These are phyloP conservation scores for Neonectria hederae DNA, from an alignment of 2,329 filamentous ascomycete species.

Conservation along the genomic window DNA sequence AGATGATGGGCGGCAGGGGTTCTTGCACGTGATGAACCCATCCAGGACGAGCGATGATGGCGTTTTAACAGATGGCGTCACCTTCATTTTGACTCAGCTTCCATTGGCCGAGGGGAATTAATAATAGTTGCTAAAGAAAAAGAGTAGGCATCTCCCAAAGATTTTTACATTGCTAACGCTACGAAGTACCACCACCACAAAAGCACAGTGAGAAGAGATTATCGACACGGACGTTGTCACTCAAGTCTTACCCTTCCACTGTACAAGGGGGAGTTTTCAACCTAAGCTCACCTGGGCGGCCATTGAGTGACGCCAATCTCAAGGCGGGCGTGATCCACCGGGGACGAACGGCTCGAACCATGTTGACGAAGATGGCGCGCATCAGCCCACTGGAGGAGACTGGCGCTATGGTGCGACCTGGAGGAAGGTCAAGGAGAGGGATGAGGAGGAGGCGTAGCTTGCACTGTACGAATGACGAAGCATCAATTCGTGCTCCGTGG, in stretches of 20 bases:
- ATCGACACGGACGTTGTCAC: background rate
- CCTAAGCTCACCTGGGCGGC: constrained; percentile 18
- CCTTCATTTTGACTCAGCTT: constrained; percentile 4
- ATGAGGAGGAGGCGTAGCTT: background rate
- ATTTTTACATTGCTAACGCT: background rate
- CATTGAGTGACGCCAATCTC: constrained; percentile 22
- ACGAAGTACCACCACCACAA: background rate
- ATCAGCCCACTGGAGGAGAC: constrained; percentile 34
- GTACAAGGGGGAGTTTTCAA: constrained; percentile 23
- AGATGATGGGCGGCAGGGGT: background rate
- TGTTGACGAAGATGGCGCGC: constrained; percentile 25
- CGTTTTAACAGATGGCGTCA: constrained; percentile 13
- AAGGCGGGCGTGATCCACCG: constrained; percentile 26
- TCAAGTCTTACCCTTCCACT: background rate
- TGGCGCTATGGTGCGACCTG: constrained; percentile 18
- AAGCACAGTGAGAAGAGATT: background rate
- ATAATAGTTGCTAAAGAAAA: background rate
- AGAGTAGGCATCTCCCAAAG: background rate
- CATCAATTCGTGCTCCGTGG: background rate
- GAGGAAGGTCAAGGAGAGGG: background rate
- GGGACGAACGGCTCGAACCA: constrained; percentile 34
- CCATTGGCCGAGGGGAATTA: background rate
- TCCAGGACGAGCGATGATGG: background rate
- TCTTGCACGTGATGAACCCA: background rate
- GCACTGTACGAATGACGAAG: background rate